Conservation (phyloP, 2,329 filamentous ascomycete species). For the Claviceps sp. region DNA sequence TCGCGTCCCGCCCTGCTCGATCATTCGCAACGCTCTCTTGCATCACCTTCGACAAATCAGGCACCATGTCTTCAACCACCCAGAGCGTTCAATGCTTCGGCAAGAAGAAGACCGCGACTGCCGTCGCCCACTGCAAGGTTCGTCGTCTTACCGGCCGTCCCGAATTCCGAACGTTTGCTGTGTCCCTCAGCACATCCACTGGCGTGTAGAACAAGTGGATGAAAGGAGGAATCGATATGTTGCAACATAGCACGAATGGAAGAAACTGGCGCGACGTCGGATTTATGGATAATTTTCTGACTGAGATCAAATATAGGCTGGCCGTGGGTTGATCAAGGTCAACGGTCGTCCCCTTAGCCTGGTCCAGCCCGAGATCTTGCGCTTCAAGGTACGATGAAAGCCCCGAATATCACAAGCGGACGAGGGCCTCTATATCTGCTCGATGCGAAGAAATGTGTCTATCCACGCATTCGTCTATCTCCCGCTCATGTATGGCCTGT, state of each 20-base stretch:
- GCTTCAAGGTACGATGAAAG: conserved; percentile 67
- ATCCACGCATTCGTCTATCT: neutral
- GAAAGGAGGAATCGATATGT: neutral
- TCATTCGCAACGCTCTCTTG: conserved; percentile 5
- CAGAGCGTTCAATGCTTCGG: conserved; percentile 96
- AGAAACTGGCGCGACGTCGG: neutral
- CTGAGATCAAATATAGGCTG: conserved; percentile 25
- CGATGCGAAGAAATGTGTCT: neutral
- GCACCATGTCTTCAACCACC: conserved; percentile 61
- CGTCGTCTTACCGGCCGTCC: conserved; percentile 16
- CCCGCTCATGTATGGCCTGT: neutral
- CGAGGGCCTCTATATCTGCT: neutral
- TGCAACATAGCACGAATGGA: neutral
- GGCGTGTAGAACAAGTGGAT: neutral
- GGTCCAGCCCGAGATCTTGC: conserved; percentile 90
- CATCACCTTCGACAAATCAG: conserved; percentile 16
- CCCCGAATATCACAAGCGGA: neutral
- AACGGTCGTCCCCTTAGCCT: conserved; percentile 93
- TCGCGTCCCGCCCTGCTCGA: conserved; percentile 2
- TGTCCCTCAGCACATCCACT: neutral
- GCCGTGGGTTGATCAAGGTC: conserved; percentile 82
- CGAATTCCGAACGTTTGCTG: neutral
- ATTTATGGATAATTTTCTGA: neutral
- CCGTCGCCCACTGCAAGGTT: conserved; percentile 89
- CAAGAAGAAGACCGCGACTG: conserved; percentile 90